phyloP scores from a whole-genome alignment of 2,329 filamentous ascomycete species.

The Ophiostoma ips region DNA sequence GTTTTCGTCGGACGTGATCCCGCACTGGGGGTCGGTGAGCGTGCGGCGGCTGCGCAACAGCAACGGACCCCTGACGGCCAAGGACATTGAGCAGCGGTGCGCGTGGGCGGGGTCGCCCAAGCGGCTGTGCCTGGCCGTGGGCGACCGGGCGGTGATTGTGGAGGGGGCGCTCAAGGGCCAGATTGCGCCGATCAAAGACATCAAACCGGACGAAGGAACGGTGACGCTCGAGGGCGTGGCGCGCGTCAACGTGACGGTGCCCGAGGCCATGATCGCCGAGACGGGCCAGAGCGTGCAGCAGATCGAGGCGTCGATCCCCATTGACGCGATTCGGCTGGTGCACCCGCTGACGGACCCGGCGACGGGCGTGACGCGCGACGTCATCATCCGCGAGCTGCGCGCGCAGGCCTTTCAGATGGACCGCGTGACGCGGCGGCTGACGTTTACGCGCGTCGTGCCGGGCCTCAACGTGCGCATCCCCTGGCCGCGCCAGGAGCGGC shows the following conservation, averaged over 20 bases:
- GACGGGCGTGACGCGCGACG: conserved; percentile 54
- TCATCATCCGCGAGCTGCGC: conserved; percentile 60
- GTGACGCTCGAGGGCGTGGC: conserved; percentile 49
- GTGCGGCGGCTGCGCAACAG: conserved; percentile 10
- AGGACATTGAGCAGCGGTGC: conserved; percentile 28
- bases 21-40: conserved; percentile 14
- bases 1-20: conserved; percentile 9
- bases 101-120: conserved; percentile 41
- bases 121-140: conserved; percentile 47
- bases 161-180: conserved; percentile 69
- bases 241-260: conserved; percentile 38
- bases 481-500: conserved; percentile 45
- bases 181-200: conserved; percentile 55
- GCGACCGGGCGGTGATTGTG: conserved; percentile 72
- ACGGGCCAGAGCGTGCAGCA: conserved; percentile 27
- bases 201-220: conserved; percentile 41
- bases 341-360: conserved; percentile 54
- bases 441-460: conserved; percentile 48
- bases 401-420: conserved; percentile 36
- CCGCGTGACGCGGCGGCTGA: conserved; percentile 31
- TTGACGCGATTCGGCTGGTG: conserved; percentile 68
- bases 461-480: conserved; percentile 61
- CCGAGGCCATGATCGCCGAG: conserved; percentile 26
- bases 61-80: conserved; percentile 11
- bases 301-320: conserved; percentile 43